Percentiles rank a stretch among this genome's conserved stretches.
These are phyloP conservation scores for Onygenales sp. DNA, from an alignment of 2,329 filamentous ascomycete genomes.

Conservation along the genomic window DNA sequence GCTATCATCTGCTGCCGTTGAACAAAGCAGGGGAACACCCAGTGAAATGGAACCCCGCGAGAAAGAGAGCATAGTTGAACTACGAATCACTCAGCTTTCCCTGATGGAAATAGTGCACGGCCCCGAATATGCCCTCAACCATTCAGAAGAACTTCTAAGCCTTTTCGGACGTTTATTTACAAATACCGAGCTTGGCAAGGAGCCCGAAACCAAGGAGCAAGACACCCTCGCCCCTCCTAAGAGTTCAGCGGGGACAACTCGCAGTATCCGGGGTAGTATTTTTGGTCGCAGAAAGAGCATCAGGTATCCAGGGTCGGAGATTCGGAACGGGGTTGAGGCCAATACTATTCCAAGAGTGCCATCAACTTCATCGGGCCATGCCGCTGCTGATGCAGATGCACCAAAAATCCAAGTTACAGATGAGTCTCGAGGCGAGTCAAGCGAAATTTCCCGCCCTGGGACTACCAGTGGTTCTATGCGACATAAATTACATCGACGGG, in stretches of 20 bases:
- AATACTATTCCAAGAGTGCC: slow-evolving; percentile 13
- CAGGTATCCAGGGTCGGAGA: slow-evolving; percentile 34
- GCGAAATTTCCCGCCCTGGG: slow-evolving; percentile 18
- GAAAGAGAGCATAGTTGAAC: slow-evolving; percentile 78
- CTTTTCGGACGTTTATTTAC: slow-evolving; percentile 77
- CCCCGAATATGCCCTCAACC: slow-evolving; percentile 75
- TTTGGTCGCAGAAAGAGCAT: slow-evolving; percentile 55
- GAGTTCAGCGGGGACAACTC: slow-evolving; percentile 60
- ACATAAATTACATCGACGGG: slow-evolving; percentile 23
- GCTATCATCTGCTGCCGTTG: background rate
- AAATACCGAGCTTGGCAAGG: slow-evolving; percentile 37
- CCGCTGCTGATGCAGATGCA: slow-evolving; percentile 28
- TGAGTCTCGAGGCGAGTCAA: slow-evolving; percentile 36
- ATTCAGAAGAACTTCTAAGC: slow-evolving; percentile 72
- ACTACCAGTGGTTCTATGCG: slow-evolving; percentile 14
- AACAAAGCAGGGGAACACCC: slow-evolving; percentile 44
- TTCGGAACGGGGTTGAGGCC: slow-evolving; percentile 27
- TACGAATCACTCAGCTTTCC: slow-evolving; percentile 89
- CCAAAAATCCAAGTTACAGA: slow-evolving; percentile 71
- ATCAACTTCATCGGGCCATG: slow-evolving; percentile 16
- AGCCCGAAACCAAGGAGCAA: slow-evolving; percentile 13
- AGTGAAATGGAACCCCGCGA: slow-evolving; percentile 77
- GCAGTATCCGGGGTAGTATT: slow-evolving; percentile 64
- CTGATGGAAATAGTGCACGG: slow-evolving; percentile 77
- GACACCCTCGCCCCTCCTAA: slow-evolving; percentile 51